Evolutionary conservation across 1,284 basidiomycete genomes (phyloP), one percentile per base, ranked within the genome.

Genomic region (Tilletia caries): DNA sequence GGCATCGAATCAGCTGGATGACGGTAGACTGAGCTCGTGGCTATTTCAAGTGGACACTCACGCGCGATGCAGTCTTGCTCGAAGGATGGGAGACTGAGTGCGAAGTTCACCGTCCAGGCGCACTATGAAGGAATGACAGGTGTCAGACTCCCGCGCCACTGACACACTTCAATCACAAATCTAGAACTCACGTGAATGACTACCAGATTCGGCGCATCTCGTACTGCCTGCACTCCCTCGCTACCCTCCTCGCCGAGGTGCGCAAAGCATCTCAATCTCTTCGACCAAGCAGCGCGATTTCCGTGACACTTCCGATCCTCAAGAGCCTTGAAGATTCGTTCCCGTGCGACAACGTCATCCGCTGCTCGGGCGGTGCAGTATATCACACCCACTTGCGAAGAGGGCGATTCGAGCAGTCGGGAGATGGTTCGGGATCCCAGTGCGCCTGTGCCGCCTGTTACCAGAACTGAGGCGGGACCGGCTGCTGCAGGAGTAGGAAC

Each of bases 401-500:
- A 0, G 6, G 37, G 70, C 1, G 83, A 81, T 0, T 80, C 72
- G 1, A 86, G 79, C 1, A 89, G 84, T 66, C 86, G 85, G 34
- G 85, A 79, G 23, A 90, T 85, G 13, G 89, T 84, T 68, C 89
- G 87, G 0, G 88, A 88, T 2, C 89, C 89, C 5, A 90, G 85
- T 0, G 87, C 87, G 0, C 89, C 89, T 0, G 89, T 89, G 0
- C 86, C 87, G 3, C 89, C 89, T 0, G 89, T 89, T 33, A 90
- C 83, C 2, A 88, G 83, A 5, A 79, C 37, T 32, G 71, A 72
- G 12, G 48, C 12, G 8, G 48, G 48, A 13, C 20, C 48, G 48
- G 18, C 20, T 6, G 48, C 48, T 15, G 37, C 37, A 41, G 37
- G 15, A 15, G 15, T 15, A 41, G 37, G 15, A 41, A 15, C 1